Evolutionary conservation across 305 asterid genomes (phyloP).

Genomic region (Fraxinus floribunda): DNA sequence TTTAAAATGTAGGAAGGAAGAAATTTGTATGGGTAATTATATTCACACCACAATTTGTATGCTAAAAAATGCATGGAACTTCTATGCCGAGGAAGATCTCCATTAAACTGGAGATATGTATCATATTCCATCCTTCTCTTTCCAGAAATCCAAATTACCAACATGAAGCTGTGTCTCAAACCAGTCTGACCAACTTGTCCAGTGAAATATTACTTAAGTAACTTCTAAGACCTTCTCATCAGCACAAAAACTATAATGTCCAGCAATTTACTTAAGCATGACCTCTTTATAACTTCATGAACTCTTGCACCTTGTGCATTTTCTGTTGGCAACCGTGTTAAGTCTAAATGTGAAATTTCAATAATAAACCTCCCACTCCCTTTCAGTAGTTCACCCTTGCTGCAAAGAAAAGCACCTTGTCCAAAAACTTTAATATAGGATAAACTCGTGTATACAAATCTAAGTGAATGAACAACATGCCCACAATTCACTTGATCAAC

Average conservation of each 20-base stretch:
- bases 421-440: not conserved
- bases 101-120: not conserved
- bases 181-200: not conserved
- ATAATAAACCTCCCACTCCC: not conserved
- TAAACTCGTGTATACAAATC: not conserved
- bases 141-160: not conserved
- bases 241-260: constrained; percentile 11
- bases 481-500: not conserved
- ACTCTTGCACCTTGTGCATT: not conserved
- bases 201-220: not conserved
- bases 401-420: not conserved
- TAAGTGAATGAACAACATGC: not conserved
- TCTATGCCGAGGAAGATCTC: not conserved
- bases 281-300: not conserved
- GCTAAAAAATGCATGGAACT: not conserved
- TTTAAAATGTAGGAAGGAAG: not conserved
- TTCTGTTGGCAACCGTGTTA: not conserved
- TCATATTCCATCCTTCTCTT: constrained; percentile 1
- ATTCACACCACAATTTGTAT: too few species aligned
- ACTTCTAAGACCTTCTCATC: not conserved
- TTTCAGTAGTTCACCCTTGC: not conserved
- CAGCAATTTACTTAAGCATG: not conserved
- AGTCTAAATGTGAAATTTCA: not conserved
- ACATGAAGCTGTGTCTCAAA: constrained; percentile 7
- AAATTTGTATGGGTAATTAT: not conserved